These are phyloP conservation scores for Castanea mollissima DNA, from an alignment of 306 rosid species.

Conservation along the genomic window DNA sequence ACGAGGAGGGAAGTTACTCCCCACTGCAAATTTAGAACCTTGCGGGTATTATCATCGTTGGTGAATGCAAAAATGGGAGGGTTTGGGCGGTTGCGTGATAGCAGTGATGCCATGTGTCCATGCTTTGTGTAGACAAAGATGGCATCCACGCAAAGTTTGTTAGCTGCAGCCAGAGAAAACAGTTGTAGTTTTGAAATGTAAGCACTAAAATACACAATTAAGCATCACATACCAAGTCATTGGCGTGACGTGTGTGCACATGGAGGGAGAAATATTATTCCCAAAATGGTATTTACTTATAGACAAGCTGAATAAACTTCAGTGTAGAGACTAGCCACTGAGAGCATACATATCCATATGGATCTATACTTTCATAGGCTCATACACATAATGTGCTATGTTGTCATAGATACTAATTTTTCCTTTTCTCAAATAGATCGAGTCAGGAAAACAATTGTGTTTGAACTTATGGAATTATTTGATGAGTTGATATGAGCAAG, in stretches of 20 bases:
- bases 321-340: background rate
- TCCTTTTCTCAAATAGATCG: no score
- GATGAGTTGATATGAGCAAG: background rate
- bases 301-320: no score
- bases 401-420: no score
- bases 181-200: background rate
- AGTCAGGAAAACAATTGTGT: background rate
- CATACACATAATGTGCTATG: no score
- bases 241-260: background rate
- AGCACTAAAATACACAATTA: slow-evolving; percentile 3
- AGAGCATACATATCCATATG: background rate
- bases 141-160: slow-evolving; percentile 88
- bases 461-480: background rate
- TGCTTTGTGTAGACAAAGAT: slow-evolving; percentile 81
- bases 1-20: slow-evolving; percentile 73
- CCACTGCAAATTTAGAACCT: slow-evolving; percentile 80
- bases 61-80: slow-evolving; percentile 93
- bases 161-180: slow-evolving; percentile 52
- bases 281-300: no score
- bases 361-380: background rate
- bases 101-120: slow-evolving; percentile 85
- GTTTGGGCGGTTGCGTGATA: slow-evolving; percentile 81
- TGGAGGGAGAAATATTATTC: background rate
- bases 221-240: background rate
- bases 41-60: slow-evolving; percentile 46